Evolutionary conservation across 768 basidiomycete genomes (phyloP).

Genomic region (Hypholoma sublateritium): DNA sequence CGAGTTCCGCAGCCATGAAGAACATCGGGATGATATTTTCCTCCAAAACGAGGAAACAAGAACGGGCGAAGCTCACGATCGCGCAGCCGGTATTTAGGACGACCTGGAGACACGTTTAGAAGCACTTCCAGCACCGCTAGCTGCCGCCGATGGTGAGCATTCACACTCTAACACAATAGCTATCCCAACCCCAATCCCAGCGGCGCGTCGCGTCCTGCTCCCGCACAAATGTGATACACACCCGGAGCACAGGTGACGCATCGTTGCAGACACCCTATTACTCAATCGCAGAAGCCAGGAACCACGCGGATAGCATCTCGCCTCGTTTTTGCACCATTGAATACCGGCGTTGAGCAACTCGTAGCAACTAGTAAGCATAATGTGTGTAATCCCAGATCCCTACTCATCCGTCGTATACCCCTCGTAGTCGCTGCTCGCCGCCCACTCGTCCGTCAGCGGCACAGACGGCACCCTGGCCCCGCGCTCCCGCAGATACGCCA

Average conservation of each 20-base stretch:
- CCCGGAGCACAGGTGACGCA: too few relatives aligned
- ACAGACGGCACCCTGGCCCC: slow-evolving; percentile 72
- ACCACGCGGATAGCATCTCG: too few relatives aligned
- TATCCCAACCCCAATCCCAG: too few relatives aligned
- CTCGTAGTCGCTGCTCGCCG: slow-evolving; percentile 63
- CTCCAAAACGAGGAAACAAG: slow-evolving; percentile 44
- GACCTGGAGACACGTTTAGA: slow-evolving; percentile 39
- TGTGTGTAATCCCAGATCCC: too few relatives aligned
- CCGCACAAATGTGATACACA: too few relatives aligned
- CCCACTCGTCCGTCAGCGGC: slow-evolving; percentile 67
- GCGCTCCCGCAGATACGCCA: slow-evolving; percentile 62
- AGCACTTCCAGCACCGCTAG: slow-evolving; percentile 29
- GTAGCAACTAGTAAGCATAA: too few relatives aligned
- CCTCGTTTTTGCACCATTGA: too few relatives aligned
- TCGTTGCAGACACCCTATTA: too few relatives aligned
- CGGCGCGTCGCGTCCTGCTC: too few relatives aligned
- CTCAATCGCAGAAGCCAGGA: too few relatives aligned
- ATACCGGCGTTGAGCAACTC: too few relatives aligned
- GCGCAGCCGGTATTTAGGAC: slow-evolving; percentile 45
- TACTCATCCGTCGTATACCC: slow-evolving; percentile 33
- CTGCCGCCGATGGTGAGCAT: slow-evolving; percentile 10
- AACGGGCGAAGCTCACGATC: slow-evolving; percentile 52
- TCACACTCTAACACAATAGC: too few relatives aligned
- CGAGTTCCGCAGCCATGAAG: slow-evolving; percentile 65
- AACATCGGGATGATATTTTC: slow-evolving; percentile 44